These are phyloP conservation scores for Epichloe scottii DNA, from an alignment of 2,329 filamentous ascomycete species.

Conservation along the genomic window DNA sequence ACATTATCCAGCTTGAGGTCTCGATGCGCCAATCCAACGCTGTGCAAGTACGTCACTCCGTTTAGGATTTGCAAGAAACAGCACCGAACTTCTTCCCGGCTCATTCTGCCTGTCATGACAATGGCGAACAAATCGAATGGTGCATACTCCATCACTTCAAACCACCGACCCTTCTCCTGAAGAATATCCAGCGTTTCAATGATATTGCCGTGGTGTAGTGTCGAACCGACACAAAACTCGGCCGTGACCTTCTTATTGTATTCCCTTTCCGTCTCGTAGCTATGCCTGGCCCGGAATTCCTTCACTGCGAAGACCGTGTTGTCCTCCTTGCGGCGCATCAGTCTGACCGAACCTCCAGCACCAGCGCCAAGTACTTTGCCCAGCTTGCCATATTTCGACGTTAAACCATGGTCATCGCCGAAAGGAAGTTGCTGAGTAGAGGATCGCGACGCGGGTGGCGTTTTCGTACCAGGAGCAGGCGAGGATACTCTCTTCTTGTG, in stretches of 20 bases:
- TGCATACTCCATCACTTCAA: constrained; percentile 98
- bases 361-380: constrained; percentile 88
- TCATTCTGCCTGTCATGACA: constrained; percentile 98
- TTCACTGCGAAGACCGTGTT: constrained; percentile 94
- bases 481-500: constrained; percentile 59
- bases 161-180: constrained; percentile 89
- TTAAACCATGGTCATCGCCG: constrained; percentile 81
- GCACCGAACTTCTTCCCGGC: constrained; percentile 78
- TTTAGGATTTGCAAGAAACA: constrained; percentile 89
- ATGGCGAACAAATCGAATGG: constrained; percentile 94
- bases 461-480: constrained; percentile 42
- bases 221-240: constrained; percentile 96
- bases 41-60: constrained; percentile 87
- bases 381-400: constrained; percentile 90
- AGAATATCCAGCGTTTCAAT: constrained; percentile 97
- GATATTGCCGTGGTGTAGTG: constrained; percentile 92
- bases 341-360: constrained; percentile 82
- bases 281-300: constrained; percentile 84
- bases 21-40: constrained; percentile 86
- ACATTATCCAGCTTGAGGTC: constrained; percentile 97
- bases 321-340: constrained; percentile 90
- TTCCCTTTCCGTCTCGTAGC: constrained; percentile 86
- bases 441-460: constrained; percentile 32
- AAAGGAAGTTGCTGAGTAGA: constrained; percentile 62
- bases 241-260: constrained; percentile 98